A percentile compares a stretch with the other conserved stretches of the same genome.
Evolutionary conservation across 768 basidiomycete species (phyloP).

Genomic region (Lactarius trivialis): DNA sequence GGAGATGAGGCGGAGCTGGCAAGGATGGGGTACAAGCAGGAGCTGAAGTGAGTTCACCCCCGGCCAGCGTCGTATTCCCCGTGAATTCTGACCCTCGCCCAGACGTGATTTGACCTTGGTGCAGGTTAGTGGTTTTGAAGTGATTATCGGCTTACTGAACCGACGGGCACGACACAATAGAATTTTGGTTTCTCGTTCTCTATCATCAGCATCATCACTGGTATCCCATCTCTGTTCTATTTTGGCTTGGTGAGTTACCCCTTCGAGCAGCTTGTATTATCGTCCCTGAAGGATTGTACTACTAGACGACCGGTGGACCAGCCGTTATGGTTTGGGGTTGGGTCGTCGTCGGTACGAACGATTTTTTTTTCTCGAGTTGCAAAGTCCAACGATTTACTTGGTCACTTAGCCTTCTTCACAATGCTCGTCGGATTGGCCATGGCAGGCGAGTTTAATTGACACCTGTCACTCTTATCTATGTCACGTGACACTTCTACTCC

Average conservation of each 20-base stretch:
- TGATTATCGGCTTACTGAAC: conserved; percentile 1
- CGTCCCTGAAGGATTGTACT: neutral
- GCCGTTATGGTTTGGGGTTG: conserved; percentile 76
- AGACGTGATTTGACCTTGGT: conserved; percentile 59
- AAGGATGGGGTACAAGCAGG: conserved; percentile 68
- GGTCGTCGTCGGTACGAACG: conserved; percentile 50
- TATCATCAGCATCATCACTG: conserved; percentile 71
- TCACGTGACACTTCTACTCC: neutral
- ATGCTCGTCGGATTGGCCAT: conserved; percentile 68
- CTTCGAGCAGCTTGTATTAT: neutral
- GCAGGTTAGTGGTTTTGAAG: conserved; percentile 38
- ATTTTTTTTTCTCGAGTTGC: neutral
- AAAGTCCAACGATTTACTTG: conserved; percentile 2
- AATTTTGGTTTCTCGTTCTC: conserved; percentile 73
- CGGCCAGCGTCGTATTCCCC: neutral
- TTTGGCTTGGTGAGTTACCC: conserved; percentile 52
- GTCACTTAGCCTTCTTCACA: conserved; percentile 50
- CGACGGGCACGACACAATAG: conserved; percentile 33
- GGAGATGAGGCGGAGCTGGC: conserved; percentile 58
- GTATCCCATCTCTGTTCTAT: conserved; percentile 60
- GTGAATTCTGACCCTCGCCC: neutral
- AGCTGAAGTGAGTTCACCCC: conserved; percentile 43
- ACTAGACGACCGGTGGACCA: conserved; percentile 73
- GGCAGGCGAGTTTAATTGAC: conserved; percentile 44
- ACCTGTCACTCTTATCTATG: too few relatives aligned